Evolutionary conservation across 192 early-diverging fungal genomes (phyloP), one percentile per base, ranked within the genome.

Genomic region (Backusella macrospora): DNA sequence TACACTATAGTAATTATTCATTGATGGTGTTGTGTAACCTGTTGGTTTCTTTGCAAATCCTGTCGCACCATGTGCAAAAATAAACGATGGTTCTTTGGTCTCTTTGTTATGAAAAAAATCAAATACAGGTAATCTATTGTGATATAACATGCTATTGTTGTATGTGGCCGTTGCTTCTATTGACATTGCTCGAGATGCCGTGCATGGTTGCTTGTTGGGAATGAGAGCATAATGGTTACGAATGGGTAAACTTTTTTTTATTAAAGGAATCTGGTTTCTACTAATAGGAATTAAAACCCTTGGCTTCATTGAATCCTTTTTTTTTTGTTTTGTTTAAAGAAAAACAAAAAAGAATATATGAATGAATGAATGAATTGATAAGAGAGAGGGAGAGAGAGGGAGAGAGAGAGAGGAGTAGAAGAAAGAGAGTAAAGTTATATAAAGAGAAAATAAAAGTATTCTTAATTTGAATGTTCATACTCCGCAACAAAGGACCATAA

Each of bases 1-100:
- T 10, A 89, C 73, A 73, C 86, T 91, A 34, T 79, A 82, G 76
- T 92, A 87, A 64, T 87, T 84, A 29, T 76, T 78, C 52, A 42
- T 66, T 3, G 34, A 23, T 3, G 70, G 75, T 16, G 62, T 40
- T 63, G 64, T 15, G 13, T 70, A 73, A 39, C 76, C 73, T 7
- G 26, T 10, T 26, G 52, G 21, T 23, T 59, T 59, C 29, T 75
- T 80, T 66, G 74, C 75, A 67, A 67, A 78, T 9, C 72, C 72
- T 6, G 68, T 48, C n/a, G 75, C 75, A 18, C 69, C 75, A 55
- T 76, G 70, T n/a, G 70, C 49, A 67, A 76, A 76, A 8, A 67
- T 59, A 66, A 71, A 76, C 9, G 75, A 70, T 12, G 69, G 69
- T 16, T 59, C 52, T 26, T 26, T 59, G 7, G 52, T 34, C 29